These are phyloP conservation scores for Darksidea phi DNA, from an alignment of 495 filamentous ascomycete species.

Conservation along the genomic window DNA sequence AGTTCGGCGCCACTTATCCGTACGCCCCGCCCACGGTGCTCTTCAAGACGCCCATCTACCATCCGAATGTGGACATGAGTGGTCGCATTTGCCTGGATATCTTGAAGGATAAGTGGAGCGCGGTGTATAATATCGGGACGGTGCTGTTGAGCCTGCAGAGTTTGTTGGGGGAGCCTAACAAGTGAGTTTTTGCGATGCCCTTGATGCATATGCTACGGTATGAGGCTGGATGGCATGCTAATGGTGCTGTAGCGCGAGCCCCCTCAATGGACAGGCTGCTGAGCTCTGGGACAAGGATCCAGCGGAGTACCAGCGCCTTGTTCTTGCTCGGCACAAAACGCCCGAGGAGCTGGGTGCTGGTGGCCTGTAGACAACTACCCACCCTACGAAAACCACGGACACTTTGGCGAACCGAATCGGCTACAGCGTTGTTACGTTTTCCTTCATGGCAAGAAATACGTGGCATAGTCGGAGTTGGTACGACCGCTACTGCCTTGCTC, in stretches of 20 bases:
- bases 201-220: too few relatives aligned
- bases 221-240: too few relatives aligned
- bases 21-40: conserved; percentile 90
- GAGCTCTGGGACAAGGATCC: conserved; percentile 92
- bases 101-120: conserved; percentile 96
- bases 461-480: too few relatives aligned
- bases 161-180: conserved; percentile 94
- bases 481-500: too few relatives aligned
- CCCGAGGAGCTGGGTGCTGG: conserved; percentile 49
- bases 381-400: too few relatives aligned
- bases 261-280: conserved; percentile 92
- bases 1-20: conserved; percentile 89
- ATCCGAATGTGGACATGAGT: conserved; percentile 47
- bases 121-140: conserved; percentile 89
- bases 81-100: conserved; percentile 70
- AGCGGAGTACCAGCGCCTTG: conserved; percentile 77
- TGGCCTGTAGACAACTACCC: too few relatives aligned
- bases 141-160: conserved; percentile 93
- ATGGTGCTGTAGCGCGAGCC: conserved; percentile 69
- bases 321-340: conserved; percentile 64
- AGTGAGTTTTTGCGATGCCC: conserved; percentile 71
- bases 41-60: conserved; percentile 50
- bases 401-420: too few relatives aligned
- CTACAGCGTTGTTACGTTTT: too few relatives aligned
- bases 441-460: too few relatives aligned